phyloP scores from a whole-genome alignment of 371 early-diverging fungal genomes.

The Mortierella sp. region DNA sequence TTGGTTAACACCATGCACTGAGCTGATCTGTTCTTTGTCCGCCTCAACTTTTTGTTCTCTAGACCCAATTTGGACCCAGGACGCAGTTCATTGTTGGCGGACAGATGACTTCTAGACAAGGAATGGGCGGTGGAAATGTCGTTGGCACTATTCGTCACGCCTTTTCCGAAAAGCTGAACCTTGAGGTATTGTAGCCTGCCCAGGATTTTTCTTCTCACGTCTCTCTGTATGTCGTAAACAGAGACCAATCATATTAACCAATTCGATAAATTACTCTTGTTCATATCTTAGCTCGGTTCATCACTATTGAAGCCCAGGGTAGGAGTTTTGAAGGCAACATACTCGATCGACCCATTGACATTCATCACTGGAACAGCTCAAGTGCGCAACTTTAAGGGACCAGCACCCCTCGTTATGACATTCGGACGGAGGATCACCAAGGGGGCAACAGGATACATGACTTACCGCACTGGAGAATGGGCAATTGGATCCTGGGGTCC shows the following conservation, averaged over 20 bases:
- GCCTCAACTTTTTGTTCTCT: neutral
- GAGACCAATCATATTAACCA: neutral
- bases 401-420: conserved; percentile 76
- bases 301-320: conserved; percentile 72
- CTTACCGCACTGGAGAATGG: conserved; percentile 84
- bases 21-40: neutral
- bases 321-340: conserved; percentile 74
- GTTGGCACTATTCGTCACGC: conserved; percentile 81
- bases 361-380: conserved; percentile 74
- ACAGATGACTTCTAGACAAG: conserved; percentile 77
- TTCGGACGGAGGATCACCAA: conserved; percentile 74
- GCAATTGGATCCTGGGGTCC: conserved; percentile 76
- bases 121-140: conserved; percentile 84
- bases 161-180: conserved; percentile 77
- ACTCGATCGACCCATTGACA: conserved; percentile 72
- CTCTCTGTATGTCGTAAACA: neutral
- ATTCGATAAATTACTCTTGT: neutral
- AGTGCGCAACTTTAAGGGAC: conserved; percentile 65
- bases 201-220: neutral
- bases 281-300: conserved; percentile 62
- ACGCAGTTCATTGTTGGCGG: conserved; percentile 77
- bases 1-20: too few relatives aligned
- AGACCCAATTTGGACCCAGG: conserved; percentile 80
- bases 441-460: conserved; percentile 81
- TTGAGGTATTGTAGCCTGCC: conserved; percentile 64